Evolutionary conservation across 352 stramenopile species (phyloP).

Genomic region (Pythium grandisporangium): DNA sequence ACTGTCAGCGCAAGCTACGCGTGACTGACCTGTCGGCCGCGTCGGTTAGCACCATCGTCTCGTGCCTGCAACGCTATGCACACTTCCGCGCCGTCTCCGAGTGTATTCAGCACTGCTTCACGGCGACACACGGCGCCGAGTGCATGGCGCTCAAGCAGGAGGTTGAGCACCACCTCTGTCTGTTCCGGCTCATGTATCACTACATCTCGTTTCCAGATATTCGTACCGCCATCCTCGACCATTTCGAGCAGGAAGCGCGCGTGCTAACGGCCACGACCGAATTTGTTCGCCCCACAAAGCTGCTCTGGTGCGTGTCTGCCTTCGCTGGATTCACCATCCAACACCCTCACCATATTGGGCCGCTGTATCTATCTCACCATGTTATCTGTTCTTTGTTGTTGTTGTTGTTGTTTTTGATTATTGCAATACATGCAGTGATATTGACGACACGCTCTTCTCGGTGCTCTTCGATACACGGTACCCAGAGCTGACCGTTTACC

Average conservation of each 20-base stretch:
- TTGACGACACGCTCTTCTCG: conserved; percentile 74
- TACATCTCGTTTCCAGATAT: conserved; percentile 29
- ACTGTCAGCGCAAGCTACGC: conserved; percentile 28
- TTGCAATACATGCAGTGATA: conserved; percentile 31
- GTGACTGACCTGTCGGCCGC: conserved; percentile 22
- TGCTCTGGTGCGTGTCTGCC: conserved; percentile 42
- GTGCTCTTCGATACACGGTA: conserved; percentile 76
- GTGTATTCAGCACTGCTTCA: conserved; percentile 53
- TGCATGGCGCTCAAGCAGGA: conserved; percentile 59
- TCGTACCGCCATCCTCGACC: conserved; percentile 43
- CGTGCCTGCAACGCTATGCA: conserved; percentile 44
- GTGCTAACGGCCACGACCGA: conserved; percentile 12
- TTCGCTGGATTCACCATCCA: no score
- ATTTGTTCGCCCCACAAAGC: conserved; percentile 48
- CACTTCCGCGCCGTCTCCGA: conserved; percentile 34
- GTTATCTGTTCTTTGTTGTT: no score
- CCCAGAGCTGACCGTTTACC: conserved; percentile 74
- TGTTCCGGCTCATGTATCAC: conserved; percentile 67
- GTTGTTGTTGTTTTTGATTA: not conserved
- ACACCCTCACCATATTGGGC: no score
- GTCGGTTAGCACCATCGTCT: conserved; percentile 39
- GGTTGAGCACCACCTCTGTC: conserved; percentile 52
- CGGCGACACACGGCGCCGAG: conserved; percentile 18
- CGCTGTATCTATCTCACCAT: no score
- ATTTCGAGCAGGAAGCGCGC: conserved; percentile 49